Conservation (phyloP, 2,329 filamentous ascomycete genomes). For the Cytospora chrysosperma region DNA sequence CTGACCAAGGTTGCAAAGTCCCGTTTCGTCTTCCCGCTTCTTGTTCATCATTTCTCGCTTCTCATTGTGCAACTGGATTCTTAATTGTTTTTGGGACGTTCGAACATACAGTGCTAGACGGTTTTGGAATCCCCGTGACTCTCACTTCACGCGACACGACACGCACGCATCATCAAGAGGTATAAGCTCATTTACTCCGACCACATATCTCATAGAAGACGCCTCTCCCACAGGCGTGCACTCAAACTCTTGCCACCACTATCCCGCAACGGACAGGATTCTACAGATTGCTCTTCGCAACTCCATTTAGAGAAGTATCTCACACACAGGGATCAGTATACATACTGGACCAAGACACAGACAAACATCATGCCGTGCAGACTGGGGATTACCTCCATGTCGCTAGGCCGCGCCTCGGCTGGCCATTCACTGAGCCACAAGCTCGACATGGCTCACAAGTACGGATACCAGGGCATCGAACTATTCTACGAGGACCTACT, state of each 20-base stretch:
- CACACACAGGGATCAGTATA: no score
- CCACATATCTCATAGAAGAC: no score
- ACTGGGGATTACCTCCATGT: conserved; percentile 74
- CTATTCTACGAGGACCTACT: conserved; percentile 76
- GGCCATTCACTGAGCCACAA: conserved; percentile 68
- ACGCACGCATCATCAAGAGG: no score
- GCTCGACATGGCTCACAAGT: conserved; percentile 62
- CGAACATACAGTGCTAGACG: not conserved
- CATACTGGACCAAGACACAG: not conserved
- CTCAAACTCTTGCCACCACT: no score
- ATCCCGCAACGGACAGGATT: no score
- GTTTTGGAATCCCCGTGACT: not conserved
- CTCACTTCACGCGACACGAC: no score
- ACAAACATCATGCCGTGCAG: conserved; percentile 49
- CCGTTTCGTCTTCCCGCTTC: not conserved
- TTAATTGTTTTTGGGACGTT: no score
- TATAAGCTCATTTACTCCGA: no score
- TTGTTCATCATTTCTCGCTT: not conserved
- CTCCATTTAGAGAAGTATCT: no score
- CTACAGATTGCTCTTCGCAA: no score
- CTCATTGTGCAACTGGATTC: not conserved
- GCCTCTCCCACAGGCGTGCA: no score
- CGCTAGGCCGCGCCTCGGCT: conserved; percentile 67
- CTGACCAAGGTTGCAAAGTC: not conserved
- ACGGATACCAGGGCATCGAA: conserved; percentile 70